Evolutionary conservation across 2,329 filamentous ascomycete species (phyloP), one percentile per base, ranked within the genome.

Genomic region (Ceratocystis papillata): DNA sequence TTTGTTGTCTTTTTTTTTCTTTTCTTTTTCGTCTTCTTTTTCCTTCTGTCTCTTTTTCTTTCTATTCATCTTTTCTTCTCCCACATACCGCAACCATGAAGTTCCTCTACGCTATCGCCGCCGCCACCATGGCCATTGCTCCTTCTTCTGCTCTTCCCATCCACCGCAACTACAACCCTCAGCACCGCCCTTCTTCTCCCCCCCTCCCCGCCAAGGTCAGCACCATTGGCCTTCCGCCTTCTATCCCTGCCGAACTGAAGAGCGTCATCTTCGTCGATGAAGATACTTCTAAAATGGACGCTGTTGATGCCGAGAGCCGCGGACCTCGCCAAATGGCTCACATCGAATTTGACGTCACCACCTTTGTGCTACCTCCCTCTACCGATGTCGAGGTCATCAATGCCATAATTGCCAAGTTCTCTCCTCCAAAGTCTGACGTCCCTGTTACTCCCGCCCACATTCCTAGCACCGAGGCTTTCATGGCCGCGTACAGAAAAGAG

Each of bases 151-250:
- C 60, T 20, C 28, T 37, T 5, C 60, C 53, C 53, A 28, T 57
- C 37, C 22, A 62, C 30, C 20, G 37, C 63, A 41, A 15, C 37
- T 41, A 41, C 37, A 41, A 3, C 37, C 37, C 3, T 7, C 37
- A 41, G 37, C 10, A 41, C 10, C 20, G 22, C 63, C 10, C 63
- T 55, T 17, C 30, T 65, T 25, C 59, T 46, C 59, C 25, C 22
- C 8, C n/a, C 33, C 22, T 53, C 22, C 45, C 46, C 10, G 25
- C 50, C 63, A 44, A 33, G 63, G 50, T 55, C 33, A 25, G 22
- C 41, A 61, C 15, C 45, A 66, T 66, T 46, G 65, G 65, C 46
- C 65, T 66, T 3, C 65, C 65, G 22, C 65, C 65, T 3, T 66
- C 65, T 2, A 62, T 66, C 37, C 65, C 65, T 6, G 28, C 60